phyloP scores from a whole-genome alignment of 2,329 filamentous ascomycete species.

The Pestalotiopsis sp. region DNA sequence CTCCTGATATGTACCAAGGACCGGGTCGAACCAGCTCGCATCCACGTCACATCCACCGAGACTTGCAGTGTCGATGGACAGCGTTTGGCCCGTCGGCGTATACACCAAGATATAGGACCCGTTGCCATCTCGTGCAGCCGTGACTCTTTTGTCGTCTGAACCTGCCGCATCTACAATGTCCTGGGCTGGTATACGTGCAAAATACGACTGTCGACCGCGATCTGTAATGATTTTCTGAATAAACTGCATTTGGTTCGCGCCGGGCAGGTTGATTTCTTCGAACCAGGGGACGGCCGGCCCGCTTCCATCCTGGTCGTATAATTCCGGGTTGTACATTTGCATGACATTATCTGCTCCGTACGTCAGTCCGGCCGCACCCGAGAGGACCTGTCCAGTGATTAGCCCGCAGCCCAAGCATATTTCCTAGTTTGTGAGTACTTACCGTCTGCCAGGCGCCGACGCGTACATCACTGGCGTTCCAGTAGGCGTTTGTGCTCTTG shows the following conservation, averaged over 20 bases:
- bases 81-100: conserved; percentile 19
- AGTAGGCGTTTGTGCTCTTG: conserved; percentile 17
- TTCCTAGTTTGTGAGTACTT: conserved; percentile 2
- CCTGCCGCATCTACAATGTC: conserved; percentile 17
- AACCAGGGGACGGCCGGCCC: conserved; percentile 19
- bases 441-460: conserved; percentile 22
- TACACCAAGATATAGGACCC: conserved; percentile 24
- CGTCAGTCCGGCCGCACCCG: conserved; percentile 22
- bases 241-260: conserved; percentile 22
- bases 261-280: conserved; percentile 21
- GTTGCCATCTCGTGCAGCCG: conserved; percentile 18
- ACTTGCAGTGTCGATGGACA: conserved; percentile 19
- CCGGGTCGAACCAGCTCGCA: conserved; percentile 21
- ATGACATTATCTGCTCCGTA: conserved; percentile 23
- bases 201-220: conserved; percentile 20
- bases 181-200: conserved; percentile 17
- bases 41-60: conserved; percentile 15
- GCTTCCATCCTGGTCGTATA: conserved; percentile 18
- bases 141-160: conserved; percentile 19
- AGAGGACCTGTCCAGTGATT: conserved; percentile 16
- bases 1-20: conserved; percentile 15
- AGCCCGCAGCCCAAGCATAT: background rate
- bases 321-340: conserved; percentile 20
- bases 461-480: conserved; percentile 24
- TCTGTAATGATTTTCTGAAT: conserved; percentile 20